Conservation (phyloP, 2,329 filamentous ascomycete genomes). For the Geosmithia morbida region DNA sequence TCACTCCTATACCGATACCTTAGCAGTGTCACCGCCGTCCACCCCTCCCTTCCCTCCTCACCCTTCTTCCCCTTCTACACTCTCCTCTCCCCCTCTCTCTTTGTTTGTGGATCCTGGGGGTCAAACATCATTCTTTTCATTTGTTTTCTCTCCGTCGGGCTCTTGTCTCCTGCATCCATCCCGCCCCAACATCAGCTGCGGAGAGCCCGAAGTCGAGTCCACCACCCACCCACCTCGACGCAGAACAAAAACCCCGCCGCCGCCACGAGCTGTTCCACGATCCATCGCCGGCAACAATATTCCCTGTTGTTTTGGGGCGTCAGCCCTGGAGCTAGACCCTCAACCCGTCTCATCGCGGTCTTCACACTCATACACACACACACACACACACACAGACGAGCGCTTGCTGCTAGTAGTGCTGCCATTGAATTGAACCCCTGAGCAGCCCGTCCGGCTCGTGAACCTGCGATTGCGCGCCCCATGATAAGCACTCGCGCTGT, state of each 20-base stretch:
- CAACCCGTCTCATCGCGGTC: neutral
- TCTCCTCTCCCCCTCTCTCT: neutral
- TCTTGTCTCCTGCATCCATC: too few relatives aligned
- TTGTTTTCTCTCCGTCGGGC: too few relatives aligned
- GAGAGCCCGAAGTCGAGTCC: too few relatives aligned
- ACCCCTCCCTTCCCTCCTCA: neutral
- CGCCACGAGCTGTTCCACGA: neutral
- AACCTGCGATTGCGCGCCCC: neutral
- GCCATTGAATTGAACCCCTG: neutral
- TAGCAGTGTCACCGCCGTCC: neutral
- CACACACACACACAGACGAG: too few relatives aligned
- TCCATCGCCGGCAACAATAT: neutral
- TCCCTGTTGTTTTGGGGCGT: neutral
- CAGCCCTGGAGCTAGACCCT: neutral
- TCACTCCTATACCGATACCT: neutral
- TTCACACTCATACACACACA: neutral
- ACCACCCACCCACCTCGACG: neutral
- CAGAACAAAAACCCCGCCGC: neutral
- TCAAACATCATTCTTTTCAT: too few relatives aligned
- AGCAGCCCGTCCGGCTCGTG: neutral
- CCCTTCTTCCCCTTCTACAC: neutral
- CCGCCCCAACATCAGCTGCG: too few relatives aligned
- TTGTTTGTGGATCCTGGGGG: neutral
- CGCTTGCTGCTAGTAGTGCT: neutral
- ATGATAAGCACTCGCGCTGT: conserved; percentile 1